These are phyloP conservation scores for Mikania micrantha DNA, from an alignment of 129 eudicot genomes.

Conservation along the genomic window DNA sequence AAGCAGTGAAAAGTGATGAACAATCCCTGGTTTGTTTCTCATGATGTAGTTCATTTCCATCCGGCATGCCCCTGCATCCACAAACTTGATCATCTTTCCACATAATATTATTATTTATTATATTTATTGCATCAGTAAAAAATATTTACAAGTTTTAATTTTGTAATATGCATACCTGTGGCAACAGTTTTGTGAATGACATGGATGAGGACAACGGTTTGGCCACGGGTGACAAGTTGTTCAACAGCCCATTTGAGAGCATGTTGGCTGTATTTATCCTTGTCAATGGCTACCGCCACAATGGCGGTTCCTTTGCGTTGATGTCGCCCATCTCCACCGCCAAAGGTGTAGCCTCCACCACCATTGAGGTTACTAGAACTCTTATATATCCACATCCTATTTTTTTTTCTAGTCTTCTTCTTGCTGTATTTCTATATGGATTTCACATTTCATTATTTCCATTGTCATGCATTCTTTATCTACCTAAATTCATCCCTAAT, in stretches of 20 bases:
- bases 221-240: conserved; percentile 38
- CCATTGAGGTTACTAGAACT: conserved; percentile 1
- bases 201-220: conserved; percentile 44
- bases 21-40: conserved; percentile 58
- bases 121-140: no score
- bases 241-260: conserved; percentile 57
- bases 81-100: not conserved
- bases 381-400: conserved; percentile 25
- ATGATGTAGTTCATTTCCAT: conserved; percentile 32
- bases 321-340: conserved; percentile 7
- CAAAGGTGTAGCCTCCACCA: not conserved
- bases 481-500: conserved; percentile 12
- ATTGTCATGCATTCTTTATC: not conserved
- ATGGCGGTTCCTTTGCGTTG: conserved; percentile 17
- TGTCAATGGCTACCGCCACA: conserved; percentile 61
- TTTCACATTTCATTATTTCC: conserved; percentile 12
- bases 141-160: no score
- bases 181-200: conserved; percentile 26
- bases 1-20: conserved; percentile 75
- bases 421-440: conserved; percentile 14
- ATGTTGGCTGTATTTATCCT: conserved; percentile 45
- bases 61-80: conserved; percentile 22
- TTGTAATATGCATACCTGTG: conserved; percentile 5
- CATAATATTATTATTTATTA: no score
- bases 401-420: not conserved